Conservation (phyloP, 805 yeast genomes). For the Spathaspora sp. region DNA sequence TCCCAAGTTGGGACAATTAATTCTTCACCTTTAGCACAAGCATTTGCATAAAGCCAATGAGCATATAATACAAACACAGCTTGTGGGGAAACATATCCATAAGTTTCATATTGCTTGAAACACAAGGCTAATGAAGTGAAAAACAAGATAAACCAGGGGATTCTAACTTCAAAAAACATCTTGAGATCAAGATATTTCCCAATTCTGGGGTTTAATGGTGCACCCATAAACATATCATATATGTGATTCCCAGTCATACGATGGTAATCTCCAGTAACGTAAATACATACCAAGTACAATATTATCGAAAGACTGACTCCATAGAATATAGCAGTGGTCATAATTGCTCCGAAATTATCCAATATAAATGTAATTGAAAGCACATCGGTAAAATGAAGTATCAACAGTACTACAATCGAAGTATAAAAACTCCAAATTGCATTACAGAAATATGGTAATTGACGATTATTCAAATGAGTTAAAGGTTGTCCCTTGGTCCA, state of each 20-base stretch:
- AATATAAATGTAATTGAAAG: conserved; percentile 73
- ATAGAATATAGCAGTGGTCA: conserved; percentile 83
- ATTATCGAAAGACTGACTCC: conserved; percentile 70
- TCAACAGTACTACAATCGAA: conserved; percentile 53
- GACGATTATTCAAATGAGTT: conserved; percentile 71
- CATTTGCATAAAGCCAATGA: conserved; percentile 93
- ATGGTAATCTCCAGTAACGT: conserved; percentile 71
- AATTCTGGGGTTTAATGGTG: conserved; percentile 92
- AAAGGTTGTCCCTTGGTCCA: conserved; percentile 96
- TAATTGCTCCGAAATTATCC: conserved; percentile 84
- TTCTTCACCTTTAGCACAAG: conserved; percentile 97
- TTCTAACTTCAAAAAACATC: conserved; percentile 95
- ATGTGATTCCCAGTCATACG: conserved; percentile 88
- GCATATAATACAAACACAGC: conserved; percentile 71
- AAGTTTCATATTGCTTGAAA: conserved; percentile 73
- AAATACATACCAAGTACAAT: conserved; percentile 66
- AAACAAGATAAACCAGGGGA: conserved; percentile 92
- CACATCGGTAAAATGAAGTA: conserved; percentile 68
- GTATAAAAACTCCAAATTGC: conserved; percentile 83
- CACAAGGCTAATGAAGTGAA: conserved; percentile 73
- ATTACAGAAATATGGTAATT: conserved; percentile 89
- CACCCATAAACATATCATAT: conserved; percentile 95
- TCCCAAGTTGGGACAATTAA: conserved; percentile 98
- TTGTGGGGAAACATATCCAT: conserved; percentile 79
- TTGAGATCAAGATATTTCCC: conserved; percentile 84